Conservation (phyloP, 2,329 filamentous ascomycete species). For the Hymenotorrendiella dingleyae region DNA sequence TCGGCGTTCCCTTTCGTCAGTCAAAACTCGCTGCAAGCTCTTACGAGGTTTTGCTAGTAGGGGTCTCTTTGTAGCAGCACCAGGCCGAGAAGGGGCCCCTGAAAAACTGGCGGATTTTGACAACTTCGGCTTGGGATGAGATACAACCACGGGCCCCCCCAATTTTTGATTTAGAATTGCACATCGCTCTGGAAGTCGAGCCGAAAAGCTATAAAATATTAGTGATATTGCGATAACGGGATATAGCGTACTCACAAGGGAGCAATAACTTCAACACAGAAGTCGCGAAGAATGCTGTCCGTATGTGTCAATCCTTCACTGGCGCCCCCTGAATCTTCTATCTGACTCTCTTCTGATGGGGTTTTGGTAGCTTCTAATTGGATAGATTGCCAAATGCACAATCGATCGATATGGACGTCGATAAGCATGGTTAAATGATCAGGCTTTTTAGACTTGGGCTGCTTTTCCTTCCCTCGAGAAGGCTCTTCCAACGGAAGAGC, state of each 20-base stretch:
- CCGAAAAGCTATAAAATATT: constrained; percentile 55
- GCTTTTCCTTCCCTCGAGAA: constrained; percentile 18
- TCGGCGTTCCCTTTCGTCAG: constrained; percentile 48
- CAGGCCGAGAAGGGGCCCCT: constrained; percentile 41
- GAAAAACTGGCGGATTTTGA: constrained; percentile 39
- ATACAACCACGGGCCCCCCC: constrained; percentile 61
- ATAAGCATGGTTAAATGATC: constrained; percentile 61
- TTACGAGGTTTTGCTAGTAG: constrained; percentile 37
- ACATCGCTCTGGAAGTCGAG: constrained; percentile 67
- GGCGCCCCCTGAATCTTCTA: constrained; percentile 5
- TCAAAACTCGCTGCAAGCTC: constrained; percentile 57
- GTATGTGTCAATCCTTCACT: constrained; percentile 17
- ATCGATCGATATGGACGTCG: constrained; percentile 68
- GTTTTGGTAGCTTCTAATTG: constrained; percentile 49
- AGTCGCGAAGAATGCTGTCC: constrained; percentile 63
- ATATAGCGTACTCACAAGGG: constrained; percentile 55
- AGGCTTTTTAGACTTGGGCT: constrained; percentile 29
- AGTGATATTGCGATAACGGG: constrained; percentile 23
- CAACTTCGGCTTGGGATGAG: constrained; percentile 47
- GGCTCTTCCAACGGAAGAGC: constrained; percentile 23
- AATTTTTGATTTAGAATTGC: constrained; percentile 68
- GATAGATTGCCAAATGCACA: constrained; percentile 81
- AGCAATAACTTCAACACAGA: constrained; percentile 74
- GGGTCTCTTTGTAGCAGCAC: constrained; percentile 45
- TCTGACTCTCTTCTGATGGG: constrained; percentile 33